Conservation (phyloP, 2,329 filamentous ascomycete species). For the Beauveria scarabaeidicola region DNA sequence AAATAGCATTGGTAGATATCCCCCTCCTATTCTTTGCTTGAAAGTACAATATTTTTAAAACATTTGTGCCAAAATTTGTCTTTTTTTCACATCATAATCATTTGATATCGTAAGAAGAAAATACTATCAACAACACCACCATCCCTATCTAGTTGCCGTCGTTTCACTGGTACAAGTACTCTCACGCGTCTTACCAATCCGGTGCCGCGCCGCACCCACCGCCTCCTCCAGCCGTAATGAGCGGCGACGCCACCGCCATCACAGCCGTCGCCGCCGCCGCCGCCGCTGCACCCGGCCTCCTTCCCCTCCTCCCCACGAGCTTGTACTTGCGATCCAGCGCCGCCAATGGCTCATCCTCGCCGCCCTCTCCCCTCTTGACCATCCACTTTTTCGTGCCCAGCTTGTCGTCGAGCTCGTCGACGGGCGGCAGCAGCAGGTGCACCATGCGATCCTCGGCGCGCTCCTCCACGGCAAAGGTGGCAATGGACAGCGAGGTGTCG, state of each 20-base stretch:
- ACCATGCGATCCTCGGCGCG: constrained; percentile 65
- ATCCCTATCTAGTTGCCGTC: background rate
- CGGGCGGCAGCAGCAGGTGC: constrained; percentile 70
- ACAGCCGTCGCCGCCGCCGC: constrained; percentile 26
- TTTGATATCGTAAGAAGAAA: too few species aligned
- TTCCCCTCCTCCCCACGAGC: constrained; percentile 35
- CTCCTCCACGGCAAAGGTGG: constrained; percentile 71
- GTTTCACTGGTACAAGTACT: background rate
- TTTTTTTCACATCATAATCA: too few species aligned
- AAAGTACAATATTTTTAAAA: too few species aligned
- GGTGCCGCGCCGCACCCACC: constrained; percentile 30
- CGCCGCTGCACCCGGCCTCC: constrained; percentile 30
- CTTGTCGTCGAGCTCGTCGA: constrained; percentile 70
- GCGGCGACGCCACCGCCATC: constrained; percentile 30
- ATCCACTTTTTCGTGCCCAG: constrained; percentile 73
- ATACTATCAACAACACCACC: too few species aligned
- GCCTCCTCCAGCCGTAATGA: constrained; percentile 16
- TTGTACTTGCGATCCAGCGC: constrained; percentile 39
- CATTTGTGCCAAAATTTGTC: too few species aligned
- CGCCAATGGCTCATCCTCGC: constrained; percentile 26
- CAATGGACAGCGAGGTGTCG: constrained; percentile 68
- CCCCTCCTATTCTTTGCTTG: background rate
- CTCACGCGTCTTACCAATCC: constrained; percentile 33
- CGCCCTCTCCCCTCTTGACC: constrained; percentile 61
- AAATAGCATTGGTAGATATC: constrained; percentile 8